phyloP scores from a whole-genome alignment of 129 eudicot species.

The Calendula officinalis region DNA sequence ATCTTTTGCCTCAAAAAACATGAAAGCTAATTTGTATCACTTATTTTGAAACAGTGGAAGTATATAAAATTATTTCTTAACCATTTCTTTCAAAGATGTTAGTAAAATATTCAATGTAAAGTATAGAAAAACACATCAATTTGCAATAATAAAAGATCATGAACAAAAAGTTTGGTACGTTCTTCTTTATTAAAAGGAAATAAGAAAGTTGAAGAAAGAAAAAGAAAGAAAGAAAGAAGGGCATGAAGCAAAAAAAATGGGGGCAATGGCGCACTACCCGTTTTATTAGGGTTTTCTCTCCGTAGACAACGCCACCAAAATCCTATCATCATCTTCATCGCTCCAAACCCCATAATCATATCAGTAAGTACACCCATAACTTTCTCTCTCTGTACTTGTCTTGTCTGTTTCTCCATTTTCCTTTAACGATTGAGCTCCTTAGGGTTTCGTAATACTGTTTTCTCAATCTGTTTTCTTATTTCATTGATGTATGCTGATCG shows the following conservation, averaged over 20 bases:
- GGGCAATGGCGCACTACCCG: constrained; percentile 20
- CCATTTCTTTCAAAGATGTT: too few relatives aligned
- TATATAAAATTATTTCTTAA: too few relatives aligned
- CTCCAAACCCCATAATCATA: background rate
- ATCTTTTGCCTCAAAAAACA: too few relatives aligned
- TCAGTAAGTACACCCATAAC: constrained; percentile 1
- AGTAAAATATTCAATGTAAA: too few relatives aligned
- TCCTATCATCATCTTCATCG: constrained; percentile 3
- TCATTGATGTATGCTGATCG: background rate
- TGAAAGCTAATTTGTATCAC: too few relatives aligned
- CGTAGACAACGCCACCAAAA: constrained; percentile 22
- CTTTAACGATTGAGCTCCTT: constrained; percentile 10
- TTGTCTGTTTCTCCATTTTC: constrained; percentile 2
- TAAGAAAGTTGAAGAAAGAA: background rate
- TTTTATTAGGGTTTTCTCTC: constrained; percentile 27
- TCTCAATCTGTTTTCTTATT: background rate
- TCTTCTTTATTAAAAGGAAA: too few relatives aligned
- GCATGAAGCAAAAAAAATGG: constrained; percentile 1
- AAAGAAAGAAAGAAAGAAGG: background rate
- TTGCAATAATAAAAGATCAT: too few relatives aligned
- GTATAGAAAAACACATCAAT: too few relatives aligned
- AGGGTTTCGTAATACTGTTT: constrained; percentile 13
- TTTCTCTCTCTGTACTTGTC: background rate
- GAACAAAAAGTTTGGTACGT: too few relatives aligned
- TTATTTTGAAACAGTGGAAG: too few relatives aligned